Conservation (phyloP, 148 eudicot species). For the Heliamphora exappendiculata region DNA sequence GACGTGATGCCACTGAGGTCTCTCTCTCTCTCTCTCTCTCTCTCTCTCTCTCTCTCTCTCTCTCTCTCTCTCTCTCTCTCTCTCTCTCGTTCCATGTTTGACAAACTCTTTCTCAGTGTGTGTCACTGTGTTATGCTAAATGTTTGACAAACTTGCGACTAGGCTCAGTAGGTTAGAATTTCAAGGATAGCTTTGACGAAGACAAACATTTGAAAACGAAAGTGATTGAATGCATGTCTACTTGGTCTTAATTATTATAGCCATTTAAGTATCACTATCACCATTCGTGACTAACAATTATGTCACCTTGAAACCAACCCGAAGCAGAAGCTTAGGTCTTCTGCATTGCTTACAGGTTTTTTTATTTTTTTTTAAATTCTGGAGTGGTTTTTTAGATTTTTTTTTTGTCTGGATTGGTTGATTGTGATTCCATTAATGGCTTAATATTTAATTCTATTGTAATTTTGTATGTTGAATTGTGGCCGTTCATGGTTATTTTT, state of each 20-base stretch:
- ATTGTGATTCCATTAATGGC: too few species aligned
- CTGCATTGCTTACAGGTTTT: too few species aligned
- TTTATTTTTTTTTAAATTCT: too few species aligned
- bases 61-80: neutral
- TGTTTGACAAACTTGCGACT: neutral
- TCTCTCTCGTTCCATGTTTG: neutral
- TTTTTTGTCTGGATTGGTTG: too few species aligned
- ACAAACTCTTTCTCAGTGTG: too few species aligned
- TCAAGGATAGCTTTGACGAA: neutral
- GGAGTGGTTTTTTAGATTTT: too few species aligned
- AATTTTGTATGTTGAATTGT: too few species aligned
- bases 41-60: too few species aligned
- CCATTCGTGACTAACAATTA: neutral
- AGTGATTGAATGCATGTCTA: neutral
- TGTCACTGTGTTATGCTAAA: neutral
- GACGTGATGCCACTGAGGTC: conserved; percentile 98
- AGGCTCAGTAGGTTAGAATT: neutral
- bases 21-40: conserved; percentile 11
- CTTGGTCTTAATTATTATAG: neutral
- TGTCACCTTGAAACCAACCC: too few species aligned
- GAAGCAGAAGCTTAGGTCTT: too few species aligned
- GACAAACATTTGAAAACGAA: neutral
- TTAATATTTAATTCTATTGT: too few species aligned
- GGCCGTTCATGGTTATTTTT: too few species aligned
- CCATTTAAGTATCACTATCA: neutral